Conservation (phyloP, 805 yeast species). For the Clavispora carvajalis region DNA sequence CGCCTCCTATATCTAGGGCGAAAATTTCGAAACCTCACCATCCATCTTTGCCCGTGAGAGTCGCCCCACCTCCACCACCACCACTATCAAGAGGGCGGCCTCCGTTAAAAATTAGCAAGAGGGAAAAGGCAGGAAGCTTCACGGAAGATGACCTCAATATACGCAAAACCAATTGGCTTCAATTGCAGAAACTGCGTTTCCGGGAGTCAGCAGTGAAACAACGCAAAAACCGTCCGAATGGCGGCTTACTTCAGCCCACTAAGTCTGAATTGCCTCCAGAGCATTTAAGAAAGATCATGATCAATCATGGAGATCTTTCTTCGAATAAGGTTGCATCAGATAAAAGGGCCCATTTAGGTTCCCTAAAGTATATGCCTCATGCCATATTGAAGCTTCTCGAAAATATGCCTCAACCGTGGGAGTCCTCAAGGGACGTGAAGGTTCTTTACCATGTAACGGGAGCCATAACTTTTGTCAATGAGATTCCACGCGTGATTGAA, state of each 20-base stretch:
- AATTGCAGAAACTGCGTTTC: conserved; percentile 55
- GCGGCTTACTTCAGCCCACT: conserved; percentile 50
- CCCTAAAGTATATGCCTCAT: conserved; percentile 93
- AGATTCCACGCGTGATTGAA: conserved; percentile 84
- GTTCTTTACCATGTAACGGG: conserved; percentile 90
- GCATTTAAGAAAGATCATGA: conserved; percentile 78
- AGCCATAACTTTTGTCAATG: conserved; percentile 93
- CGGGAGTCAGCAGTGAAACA: conserved; percentile 20
- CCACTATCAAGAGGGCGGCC: conserved; percentile 7
- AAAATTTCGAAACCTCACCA: conserved; percentile 1
- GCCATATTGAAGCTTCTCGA: conserved; percentile 85
- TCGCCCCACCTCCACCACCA: conserved; percentile 3
- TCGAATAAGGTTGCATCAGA: conserved; percentile 75
- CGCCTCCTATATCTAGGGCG: conserved; percentile 27
- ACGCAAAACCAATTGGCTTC: conserved; percentile 56
- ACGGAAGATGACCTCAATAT: conserved; percentile 29
- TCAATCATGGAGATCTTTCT: conserved; percentile 80
- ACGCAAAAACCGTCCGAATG: conserved; percentile 18
- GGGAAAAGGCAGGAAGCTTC: background rate
- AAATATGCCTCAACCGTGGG: conserved; percentile 99
- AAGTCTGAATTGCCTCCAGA: conserved; percentile 91
- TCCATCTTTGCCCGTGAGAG: background rate
- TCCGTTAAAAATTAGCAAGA: conserved; percentile 9
- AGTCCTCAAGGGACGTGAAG: conserved; percentile 72
- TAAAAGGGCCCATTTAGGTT: conserved; percentile 82